Percentiles rank a stretch among this genome's conserved stretches.
Conservation (phyloP, 2,329 filamentous ascomycete genomes). For the Hypomyces rosellus region DNA sequence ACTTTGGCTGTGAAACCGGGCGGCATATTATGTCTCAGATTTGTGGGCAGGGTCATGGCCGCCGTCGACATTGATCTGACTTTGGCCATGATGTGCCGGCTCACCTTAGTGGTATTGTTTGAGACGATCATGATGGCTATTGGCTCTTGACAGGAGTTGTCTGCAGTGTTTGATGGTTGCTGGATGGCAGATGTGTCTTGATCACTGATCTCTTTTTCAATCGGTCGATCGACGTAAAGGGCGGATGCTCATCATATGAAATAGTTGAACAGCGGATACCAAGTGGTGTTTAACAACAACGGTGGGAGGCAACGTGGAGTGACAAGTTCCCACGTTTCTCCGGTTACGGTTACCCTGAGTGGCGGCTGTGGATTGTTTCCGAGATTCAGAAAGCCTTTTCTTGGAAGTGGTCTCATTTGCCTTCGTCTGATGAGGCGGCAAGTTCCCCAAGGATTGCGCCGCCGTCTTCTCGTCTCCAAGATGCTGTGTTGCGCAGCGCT, state of each 20-base stretch:
- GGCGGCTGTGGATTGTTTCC: background rate
- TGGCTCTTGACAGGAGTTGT: background rate
- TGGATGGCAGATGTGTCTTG: background rate
- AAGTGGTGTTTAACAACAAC: background rate
- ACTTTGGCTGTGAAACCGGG: constrained; percentile 21
- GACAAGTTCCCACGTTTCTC: background rate
- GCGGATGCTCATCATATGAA: background rate
- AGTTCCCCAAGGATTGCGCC: background rate
- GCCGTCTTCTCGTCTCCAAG: background rate
- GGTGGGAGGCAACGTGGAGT: background rate
- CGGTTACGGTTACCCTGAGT: background rate
- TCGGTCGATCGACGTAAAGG: background rate
- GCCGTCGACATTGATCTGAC: constrained; percentile 4
- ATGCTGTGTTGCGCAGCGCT: background rate
- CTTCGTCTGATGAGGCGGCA: background rate
- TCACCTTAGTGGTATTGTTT: background rate
- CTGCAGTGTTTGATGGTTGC: background rate
- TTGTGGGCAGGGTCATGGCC: background rate
- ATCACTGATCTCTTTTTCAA: background rate
- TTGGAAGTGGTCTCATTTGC: background rate
- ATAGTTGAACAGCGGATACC: background rate
- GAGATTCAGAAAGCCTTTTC: background rate
- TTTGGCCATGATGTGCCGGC: constrained; percentile 2
- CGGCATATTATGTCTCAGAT: constrained; percentile 16
- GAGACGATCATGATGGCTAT: constrained; percentile 2